Evolutionary conservation across 2,329 filamentous ascomycete genomes (phyloP), one percentile per base, ranked within the genome.

Genomic region (Penicillium sp.): DNA sequence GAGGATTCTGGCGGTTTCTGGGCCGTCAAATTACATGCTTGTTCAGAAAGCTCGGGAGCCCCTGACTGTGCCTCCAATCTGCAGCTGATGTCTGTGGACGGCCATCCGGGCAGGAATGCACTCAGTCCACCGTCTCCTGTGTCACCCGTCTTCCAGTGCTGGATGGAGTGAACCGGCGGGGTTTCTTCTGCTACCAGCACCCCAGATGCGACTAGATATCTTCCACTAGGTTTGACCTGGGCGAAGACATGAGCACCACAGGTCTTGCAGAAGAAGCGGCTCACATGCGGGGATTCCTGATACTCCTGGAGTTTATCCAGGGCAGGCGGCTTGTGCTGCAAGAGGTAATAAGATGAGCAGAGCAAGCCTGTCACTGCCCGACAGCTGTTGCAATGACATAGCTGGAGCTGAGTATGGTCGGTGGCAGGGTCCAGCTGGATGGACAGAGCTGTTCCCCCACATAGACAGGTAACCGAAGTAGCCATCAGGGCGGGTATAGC

Each of bases 311-410:
- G 73, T 6, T 69, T 65, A 14, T 71, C 62, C 34, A 80, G 64
- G 2, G 70, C 64, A 1, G 71, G 49, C 31, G 77, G 75, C 28
- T 67, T 66, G 22, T 69, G 55, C 10, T 77, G 75, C 20, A 84
- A 67, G 11, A 69, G 64, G 25, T 80, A 73, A 57, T 80, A 79
- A n/a, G 78, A 79, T 22, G 75, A 73, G 56, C 73, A 79, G 8
- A 84, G 72, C 11, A 79, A 72, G 20, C 84, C 84, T 17, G 79
- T 81, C 34, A 76, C 74, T 48, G 75, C 75, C 15, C 83, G 79
- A 69, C 83, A 86, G 28, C 71, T 75, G 59, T 71, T 70, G 74
- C 84, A 86, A 66, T 85, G 81, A 69, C 84, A 86, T 62, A 86
- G 62, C 52, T 73, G 63, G n/a, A 74, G 66, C 14, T 60, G 57